Percentiles rank a stretch among this genome's conserved stretches.
phyloP scores from a whole-genome alignment of 1,284 basidiomycete species.

The Puccinia coronata region DNA sequence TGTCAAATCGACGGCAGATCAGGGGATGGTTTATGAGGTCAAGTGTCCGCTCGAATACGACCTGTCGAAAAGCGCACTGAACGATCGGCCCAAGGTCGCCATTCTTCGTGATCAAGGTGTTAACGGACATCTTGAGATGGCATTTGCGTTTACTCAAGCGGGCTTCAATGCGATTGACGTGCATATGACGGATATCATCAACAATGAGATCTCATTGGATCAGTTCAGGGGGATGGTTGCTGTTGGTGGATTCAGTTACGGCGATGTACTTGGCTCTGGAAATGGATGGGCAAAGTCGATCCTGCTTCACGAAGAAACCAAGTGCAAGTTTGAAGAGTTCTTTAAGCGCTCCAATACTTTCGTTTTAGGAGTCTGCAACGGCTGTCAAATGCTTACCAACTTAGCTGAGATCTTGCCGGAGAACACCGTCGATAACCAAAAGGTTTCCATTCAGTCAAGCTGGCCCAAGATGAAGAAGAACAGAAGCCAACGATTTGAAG shows the following conservation, averaged over 20 bases:
- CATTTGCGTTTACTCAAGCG: conserved; percentile 88
- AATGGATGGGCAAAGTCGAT: conserved; percentile 97
- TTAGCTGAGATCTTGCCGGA: conserved; percentile 85
- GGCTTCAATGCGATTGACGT: conserved; percentile 94
- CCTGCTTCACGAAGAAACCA: conserved; percentile 73
- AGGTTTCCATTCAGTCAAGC: conserved; percentile 52
- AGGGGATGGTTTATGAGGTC: conserved; percentile 76
- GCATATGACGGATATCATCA: conserved; percentile 95
- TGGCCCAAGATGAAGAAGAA: conserved; percentile 95
- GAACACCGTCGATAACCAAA: conserved; percentile 61
- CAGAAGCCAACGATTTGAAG: conserved; percentile 86
- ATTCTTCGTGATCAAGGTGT: conserved; percentile 97
- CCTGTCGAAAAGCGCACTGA: conserved; percentile 54
- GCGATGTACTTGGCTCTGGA: conserved; percentile 95
- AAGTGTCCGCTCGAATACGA: conserved; percentile 64
- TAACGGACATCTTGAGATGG: conserved; percentile 98
- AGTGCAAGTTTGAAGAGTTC: conserved; percentile 76
- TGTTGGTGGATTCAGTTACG: conserved; percentile 98
- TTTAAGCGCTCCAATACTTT: conserved; percentile 80
- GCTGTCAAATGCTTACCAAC: conserved; percentile 92
- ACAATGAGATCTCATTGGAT: conserved; percentile 67
- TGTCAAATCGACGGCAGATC: conserved; percentile 68
- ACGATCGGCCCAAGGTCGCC: conserved; percentile 78
- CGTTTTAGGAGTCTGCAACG: conserved; percentile 93
- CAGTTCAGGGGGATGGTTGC: conserved; percentile 86